Evolutionary conservation across 148 eudicot species (phyloP), one percentile per base, ranked within the genome.

Genomic region (Beta vulgaris): DNA sequence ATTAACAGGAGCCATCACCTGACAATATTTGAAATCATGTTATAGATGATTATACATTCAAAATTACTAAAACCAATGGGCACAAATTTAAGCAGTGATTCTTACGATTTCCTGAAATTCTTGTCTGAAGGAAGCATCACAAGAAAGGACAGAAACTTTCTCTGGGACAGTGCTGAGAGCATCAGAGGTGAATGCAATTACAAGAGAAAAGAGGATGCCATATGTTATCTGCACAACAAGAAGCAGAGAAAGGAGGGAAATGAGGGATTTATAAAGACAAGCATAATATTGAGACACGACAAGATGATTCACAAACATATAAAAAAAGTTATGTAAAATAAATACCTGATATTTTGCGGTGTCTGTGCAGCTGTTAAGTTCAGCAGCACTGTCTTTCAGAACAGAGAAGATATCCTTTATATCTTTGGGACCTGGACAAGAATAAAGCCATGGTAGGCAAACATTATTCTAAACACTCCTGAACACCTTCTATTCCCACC

Each of bases 101-200:
- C 97, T 87, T 88, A 95, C 98, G 73, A 77, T 82, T 73, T 90
- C 92, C 74, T 92, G 93, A 83, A 92, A 95, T 76, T 92, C 91
- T 76, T 79, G 88, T 85, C 92, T 90, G 78, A 95, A 95, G 67
- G 96, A 87, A 59, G 85, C 79, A 87, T 95, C 96, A 23, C 48
- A 81, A 55, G 96, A 85, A 54, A 95, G 85, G 71, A 84, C 77
- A 61, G 97, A 81, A 43, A 32, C 83, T 81, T 85, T 89, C 74
- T 90, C 97, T 11, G 97, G 91, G 40, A 79, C 79, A 71, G 93
- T 79, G 77, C 93, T 86, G 79, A 95, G 78, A 44, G 96, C 98
- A 88, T 95, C 98, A 28, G 98, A 95, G 71, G 89, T 82, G 68
- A 95, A 84, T 73, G 96, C 88, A 51, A 95, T 88, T 58, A 92